Conservation (phyloP, 805 yeast genomes). For the Barnettozyma sp. region DNA sequence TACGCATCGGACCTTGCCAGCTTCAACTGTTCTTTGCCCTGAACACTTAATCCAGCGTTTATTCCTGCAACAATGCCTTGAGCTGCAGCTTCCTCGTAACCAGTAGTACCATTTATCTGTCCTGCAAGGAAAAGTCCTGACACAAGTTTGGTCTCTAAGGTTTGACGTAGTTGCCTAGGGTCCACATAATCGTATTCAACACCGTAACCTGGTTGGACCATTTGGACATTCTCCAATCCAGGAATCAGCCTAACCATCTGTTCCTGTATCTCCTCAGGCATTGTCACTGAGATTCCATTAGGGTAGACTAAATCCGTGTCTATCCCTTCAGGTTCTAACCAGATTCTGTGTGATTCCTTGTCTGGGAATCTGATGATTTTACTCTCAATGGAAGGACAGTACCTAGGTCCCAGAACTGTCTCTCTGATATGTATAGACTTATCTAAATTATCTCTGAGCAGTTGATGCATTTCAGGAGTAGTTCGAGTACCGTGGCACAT, state of each 20-base stretch:
- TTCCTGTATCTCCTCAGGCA: conserved; percentile 90
- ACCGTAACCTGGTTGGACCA: conserved; percentile 97
- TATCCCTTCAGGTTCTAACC: conserved; percentile 97
- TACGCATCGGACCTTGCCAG: conserved; percentile 79
- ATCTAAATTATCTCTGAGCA: conserved; percentile 63
- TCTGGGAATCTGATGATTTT: conserved; percentile 77
- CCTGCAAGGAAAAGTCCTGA: conserved; percentile 86
- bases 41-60: conserved; percentile 69
- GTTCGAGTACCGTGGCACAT: conserved; percentile 76
- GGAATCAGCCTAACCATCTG: conserved; percentile 69
- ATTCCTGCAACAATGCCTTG: conserved; percentile 96
- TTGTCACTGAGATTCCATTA: conserved; percentile 90
- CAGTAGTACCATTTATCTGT: conserved; percentile 97
- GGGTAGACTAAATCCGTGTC: conserved; percentile 88
- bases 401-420: conserved; percentile 92
- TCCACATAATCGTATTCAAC: conserved; percentile 96
- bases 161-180: conserved; percentile 74
- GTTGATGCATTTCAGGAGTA: conserved; percentile 63
- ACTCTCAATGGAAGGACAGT: conserved; percentile 94
- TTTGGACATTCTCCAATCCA: conserved; percentile 82
- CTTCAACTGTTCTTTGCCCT: conserved; percentile 37
- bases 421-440: conserved; percentile 87
- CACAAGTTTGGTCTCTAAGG: conserved; percentile 76
- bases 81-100: conserved; percentile 97
- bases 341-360: conserved; percentile 69